These are phyloP conservation scores for Myxozyma neglecta DNA, from an alignment of 805 yeast genomes.

Conservation along the genomic window DNA sequence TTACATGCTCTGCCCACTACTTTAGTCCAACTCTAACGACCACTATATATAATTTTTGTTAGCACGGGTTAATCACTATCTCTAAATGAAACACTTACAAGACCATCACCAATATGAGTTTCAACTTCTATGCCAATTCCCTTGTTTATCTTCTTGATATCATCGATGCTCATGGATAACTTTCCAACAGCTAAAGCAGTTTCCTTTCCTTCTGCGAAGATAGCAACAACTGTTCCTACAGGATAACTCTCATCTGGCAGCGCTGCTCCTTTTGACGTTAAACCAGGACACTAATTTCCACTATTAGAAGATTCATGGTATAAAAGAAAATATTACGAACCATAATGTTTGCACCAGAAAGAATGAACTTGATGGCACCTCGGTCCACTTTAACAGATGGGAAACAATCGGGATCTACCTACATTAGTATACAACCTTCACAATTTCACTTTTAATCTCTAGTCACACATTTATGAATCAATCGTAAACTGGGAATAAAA, in stretches of 20 bases:
- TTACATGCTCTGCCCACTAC: too few species aligned
- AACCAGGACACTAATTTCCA: conserved; percentile 34
- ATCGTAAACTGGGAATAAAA: conserved; percentile 69
- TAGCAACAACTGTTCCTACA: conserved; percentile 69
- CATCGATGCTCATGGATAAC: conserved; percentile 83
- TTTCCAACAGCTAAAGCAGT: conserved; percentile 89
- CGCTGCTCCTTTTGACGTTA: conserved; percentile 35
- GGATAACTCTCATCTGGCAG: conserved; percentile 62
- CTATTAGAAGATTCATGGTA: neutral
- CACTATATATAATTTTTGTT: conserved; percentile 8
- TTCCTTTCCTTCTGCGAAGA: conserved; percentile 92
- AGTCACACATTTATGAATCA: conserved; percentile 62
- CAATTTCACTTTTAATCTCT: neutral
- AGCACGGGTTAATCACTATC: neutral
- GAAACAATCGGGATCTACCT: conserved; percentile 64
- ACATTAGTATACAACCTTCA: neutral
- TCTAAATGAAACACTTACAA: conserved; percentile 36
- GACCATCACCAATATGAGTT: conserved; percentile 85
- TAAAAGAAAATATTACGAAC: conserved; percentile 44
- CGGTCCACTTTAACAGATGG: conserved; percentile 89
- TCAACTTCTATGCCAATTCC: conserved; percentile 86
- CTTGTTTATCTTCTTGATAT: conserved; percentile 76
- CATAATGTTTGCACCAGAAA: conserved; percentile 97
- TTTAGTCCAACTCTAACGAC: conserved; percentile 23
- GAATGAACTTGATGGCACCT: conserved; percentile 92